Evolutionary conservation across 225 moss, liverwort and hornwort genomes (phyloP), one percentile per base, ranked within the genome.

Genomic region (Neckera pumila): DNA sequence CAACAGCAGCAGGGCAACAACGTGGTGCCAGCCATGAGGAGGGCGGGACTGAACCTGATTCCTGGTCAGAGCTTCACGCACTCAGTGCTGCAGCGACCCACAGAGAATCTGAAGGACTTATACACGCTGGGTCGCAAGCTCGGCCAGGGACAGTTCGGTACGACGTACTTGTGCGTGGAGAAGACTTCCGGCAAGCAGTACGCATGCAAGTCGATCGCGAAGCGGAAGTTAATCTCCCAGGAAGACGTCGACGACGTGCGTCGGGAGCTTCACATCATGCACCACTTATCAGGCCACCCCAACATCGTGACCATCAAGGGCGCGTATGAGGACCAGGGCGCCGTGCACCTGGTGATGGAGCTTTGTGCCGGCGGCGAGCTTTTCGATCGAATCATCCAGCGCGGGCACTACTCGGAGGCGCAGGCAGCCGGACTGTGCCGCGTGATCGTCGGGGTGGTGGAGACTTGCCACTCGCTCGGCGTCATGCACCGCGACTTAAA

Each of bases 271-370:
- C 93, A 92, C 86, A 93, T 93, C 78, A 93, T 93, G 93, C 93
- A 93, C 84, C 93, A 93, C n/a, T 58, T 93, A 47, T 93, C 93
- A 5, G 93, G 93, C 77, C 93, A 93, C 84, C 93, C 93, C 25
- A 93, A 93, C 86, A 93, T 93, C 62, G 93, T 93, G 87, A 92
- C 90, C 8, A 92, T 93, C 88, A 93, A 93, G 89, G 93, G 93
- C 53, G 93, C 93, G 34, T 93, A 93, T 65, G 93, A 93, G 73
- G 93, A 93, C 30, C 81, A 83, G 7, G 76, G 88, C 65, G 86
- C 92, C 64, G 93, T 93, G 84, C 92, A 93, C 87, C 75, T 93
- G 82, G 93, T 93, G 85, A 93, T 93, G 93, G 93, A 93, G 85
- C 92, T 93, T 61, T 93, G 93, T 75, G 93, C 92, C 23, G 93